Conservation (phyloP, 345 rosid genomes). For the Euclidium syriacum region DNA sequence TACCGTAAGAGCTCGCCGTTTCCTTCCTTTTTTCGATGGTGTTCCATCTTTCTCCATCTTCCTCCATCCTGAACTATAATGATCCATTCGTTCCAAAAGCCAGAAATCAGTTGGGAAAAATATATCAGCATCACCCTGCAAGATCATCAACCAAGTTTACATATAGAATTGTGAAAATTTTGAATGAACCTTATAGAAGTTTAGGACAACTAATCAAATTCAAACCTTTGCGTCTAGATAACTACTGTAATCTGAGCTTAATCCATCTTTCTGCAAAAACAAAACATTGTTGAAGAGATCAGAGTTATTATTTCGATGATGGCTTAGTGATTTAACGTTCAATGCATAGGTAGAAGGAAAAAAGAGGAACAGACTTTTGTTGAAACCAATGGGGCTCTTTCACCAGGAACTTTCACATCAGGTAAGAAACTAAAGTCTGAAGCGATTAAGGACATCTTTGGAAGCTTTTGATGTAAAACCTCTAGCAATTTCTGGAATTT, state of each 20-base stretch:
- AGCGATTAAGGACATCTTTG: constrained; percentile 94
- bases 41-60: constrained; percentile 43
- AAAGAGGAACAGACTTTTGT: constrained; percentile 57
- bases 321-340: constrained; percentile 4
- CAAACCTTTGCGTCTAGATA: constrained; percentile 90
- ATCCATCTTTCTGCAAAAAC: constrained; percentile 77
- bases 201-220: not conserved
- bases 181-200: not conserved
- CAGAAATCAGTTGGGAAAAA: constrained; percentile 92
- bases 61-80: constrained; percentile 83
- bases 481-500: constrained; percentile 70
- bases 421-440: constrained; percentile 97
- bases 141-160: constrained; percentile 12
- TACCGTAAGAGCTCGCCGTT: constrained; percentile 81
- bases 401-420: constrained; percentile 85
- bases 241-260: constrained; percentile 71
- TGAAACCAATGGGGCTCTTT: constrained; percentile 95
- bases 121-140: constrained; percentile 97
- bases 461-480: constrained; percentile 71
- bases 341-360: not conserved
- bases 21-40: constrained; percentile 64
- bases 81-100: constrained; percentile 89
- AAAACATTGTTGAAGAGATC: constrained; percentile 3
- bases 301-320: not conserved
- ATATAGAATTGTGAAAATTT: not conserved